phyloP scores from a whole-genome alignment of 805 yeast species.

The Candida arabinofermentans region DNA sequence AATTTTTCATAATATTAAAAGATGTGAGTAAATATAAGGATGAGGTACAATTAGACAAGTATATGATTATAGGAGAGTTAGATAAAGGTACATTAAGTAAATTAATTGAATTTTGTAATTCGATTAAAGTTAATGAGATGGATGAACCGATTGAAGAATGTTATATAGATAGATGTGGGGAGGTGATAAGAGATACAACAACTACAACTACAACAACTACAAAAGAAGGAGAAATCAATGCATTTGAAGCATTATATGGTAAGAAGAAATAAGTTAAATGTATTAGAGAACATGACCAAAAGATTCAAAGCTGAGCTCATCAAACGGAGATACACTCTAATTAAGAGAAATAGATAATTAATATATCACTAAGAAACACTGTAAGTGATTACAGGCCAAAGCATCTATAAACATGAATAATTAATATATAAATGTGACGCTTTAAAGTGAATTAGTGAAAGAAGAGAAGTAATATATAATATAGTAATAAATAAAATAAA shows the following conservation, averaged over 20 bases:
- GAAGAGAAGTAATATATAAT: too few relatives aligned
- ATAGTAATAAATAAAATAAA: too few relatives aligned
- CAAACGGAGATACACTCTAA: slow-evolving; percentile 52
- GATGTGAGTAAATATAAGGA: slow-evolving; percentile 12
- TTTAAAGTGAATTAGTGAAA: slow-evolving; percentile 7
- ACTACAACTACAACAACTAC: not conserved
- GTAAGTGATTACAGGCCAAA: too few relatives aligned
- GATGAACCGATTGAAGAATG: slow-evolving; percentile 15
- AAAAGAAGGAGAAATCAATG: slow-evolving; percentile 8
- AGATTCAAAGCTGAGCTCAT: slow-evolving; percentile 41
- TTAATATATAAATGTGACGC: slow-evolving; percentile 10
- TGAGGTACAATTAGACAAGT: slow-evolving; percentile 11
- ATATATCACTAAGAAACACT: slow-evolving; percentile 1
- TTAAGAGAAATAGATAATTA: not conserved
- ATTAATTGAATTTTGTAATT: slow-evolving; percentile 13
- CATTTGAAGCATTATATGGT: slow-evolving; percentile 22
- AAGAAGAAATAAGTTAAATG: slow-evolving; percentile 20
- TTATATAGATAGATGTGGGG: slow-evolving; percentile 24
- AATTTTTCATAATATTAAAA: slow-evolving; percentile 24
- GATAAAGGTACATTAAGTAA: not conserved
- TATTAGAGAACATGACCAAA: slow-evolving; percentile 49
- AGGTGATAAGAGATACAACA: slow-evolving; percentile 5
- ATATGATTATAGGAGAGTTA: slow-evolving; percentile 25
- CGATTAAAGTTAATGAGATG: slow-evolving; percentile 12
- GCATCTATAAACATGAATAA: too few relatives aligned